Base-by-base conservation (phyloP, 108 stramenopile genomes). In the Mayamaea pseudoterrestris region DNA sequence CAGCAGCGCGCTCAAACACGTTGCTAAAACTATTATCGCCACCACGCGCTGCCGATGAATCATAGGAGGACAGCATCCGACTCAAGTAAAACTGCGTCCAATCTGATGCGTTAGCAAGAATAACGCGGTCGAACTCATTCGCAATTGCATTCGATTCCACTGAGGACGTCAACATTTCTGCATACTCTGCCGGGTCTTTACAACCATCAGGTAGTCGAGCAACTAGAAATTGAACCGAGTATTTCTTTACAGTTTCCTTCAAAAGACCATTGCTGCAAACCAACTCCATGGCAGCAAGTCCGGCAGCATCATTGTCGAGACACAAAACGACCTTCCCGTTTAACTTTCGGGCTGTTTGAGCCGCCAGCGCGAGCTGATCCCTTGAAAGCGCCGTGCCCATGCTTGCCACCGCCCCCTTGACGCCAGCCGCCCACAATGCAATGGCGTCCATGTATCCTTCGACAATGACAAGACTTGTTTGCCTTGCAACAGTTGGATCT, bases 361-460 rank as follows among this genome's bases (percentile, higher is more conserved):
- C 72, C 2, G 80, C 82, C 17, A 53, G 41, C 24, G 54, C 48
- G 2, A 95, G 48, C 60, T 96, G 94, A 36, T 79, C 74, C 11
- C 46, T 36, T 13, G 86, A 73, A 8, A 96, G 48, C 30, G 86
- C 83, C 1, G 92, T 93, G 44, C 94, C 94, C 77, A 96, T 87
- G 44, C 66, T 63, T 20, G 90, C 90, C 9, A 96, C 89, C 5
- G 67, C 81, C 63, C 76, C 60, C 21, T 67, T 44, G 6, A 92
- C 45, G 18, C 89, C 92, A 27, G 59, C 80, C 27, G 80, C 79
- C 59, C 78, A 73, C 30, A 96, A 55, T 9, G 86, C 61, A 41
- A 96, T 83, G 20, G 73, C 90, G 76, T 96, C 94, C 60, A 96
- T 81, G 53, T 93, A 96, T 14, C 94, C 94, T 68, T 96, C 94